Conservation (phyloP, 345 rosid genomes). For the Syzygium oleosum region DNA sequence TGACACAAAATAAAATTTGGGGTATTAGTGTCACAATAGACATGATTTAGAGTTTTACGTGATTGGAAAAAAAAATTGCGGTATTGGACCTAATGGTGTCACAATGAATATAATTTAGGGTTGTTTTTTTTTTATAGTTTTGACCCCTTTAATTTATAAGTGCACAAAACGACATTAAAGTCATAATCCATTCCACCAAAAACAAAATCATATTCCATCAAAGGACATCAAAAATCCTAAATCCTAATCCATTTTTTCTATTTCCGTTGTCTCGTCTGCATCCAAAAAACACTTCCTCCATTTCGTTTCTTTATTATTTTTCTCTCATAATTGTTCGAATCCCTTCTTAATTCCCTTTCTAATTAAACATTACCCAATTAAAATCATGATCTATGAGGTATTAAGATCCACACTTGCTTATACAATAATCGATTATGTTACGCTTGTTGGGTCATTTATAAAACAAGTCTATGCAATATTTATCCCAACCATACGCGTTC, state of each 20-base stretch:
- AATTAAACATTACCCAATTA: background rate
- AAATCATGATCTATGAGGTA: background rate
- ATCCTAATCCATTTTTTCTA: background rate
- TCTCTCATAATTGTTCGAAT: background rate
- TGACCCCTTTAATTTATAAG: background rate
- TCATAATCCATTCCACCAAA: background rate
- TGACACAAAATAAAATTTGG: background rate
- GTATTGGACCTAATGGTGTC: background rate
- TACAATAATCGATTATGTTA: background rate
- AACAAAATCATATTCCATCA: too few species aligned
- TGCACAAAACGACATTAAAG: background rate
- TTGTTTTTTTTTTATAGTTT: background rate
- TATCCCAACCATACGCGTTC: background rate
- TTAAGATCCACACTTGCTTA: background rate
- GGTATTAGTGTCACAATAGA: background rate
- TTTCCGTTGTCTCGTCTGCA: background rate
- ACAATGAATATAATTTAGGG: background rate
- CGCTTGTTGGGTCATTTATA: background rate
- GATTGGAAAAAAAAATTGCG: background rate
- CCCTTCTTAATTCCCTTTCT: background rate
- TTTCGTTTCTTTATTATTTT: background rate
- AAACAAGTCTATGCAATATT: background rate
- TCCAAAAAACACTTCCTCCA: background rate
- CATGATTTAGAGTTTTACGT: background rate
- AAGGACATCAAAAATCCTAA: too few species aligned